phyloP scores from a whole-genome alignment of 106 monocot genomes.

The Gastrodia elata region DNA sequence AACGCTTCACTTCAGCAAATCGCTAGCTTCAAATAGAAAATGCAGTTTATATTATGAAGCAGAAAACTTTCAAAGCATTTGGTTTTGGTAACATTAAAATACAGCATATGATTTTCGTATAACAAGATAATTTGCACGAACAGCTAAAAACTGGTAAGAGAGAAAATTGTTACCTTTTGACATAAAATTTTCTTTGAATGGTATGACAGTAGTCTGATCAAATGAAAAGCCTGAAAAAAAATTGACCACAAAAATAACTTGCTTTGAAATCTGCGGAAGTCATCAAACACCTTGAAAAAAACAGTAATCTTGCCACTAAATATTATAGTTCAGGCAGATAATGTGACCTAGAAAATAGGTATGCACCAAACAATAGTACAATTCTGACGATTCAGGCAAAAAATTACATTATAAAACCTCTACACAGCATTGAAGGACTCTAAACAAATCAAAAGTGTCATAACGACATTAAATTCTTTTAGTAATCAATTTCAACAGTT shows the following conservation, averaged over 20 bases:
- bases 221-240: conserved; percentile 89
- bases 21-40: background rate
- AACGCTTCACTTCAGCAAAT: background rate
- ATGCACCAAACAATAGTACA: conserved; percentile 1
- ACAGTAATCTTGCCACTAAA: background rate
- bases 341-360: conserved; percentile 4
- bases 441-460: background rate
- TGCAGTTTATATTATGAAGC: background rate
- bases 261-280: conserved; percentile 18
- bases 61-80: background rate
- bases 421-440: background rate
- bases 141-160: background rate
- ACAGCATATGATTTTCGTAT: background rate
- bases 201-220: conserved; percentile 47
- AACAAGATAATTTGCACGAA: background rate
- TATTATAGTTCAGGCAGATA: background rate
- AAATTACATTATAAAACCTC: background rate
- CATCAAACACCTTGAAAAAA: conserved; percentile 12
- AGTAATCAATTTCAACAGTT: background rate
- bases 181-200: conserved; percentile 49
- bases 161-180: conserved; percentile 71
- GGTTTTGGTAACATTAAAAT: background rate
- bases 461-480: background rate
- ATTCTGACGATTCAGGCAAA: background rate
- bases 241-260: conserved; percentile 41